These are phyloP conservation scores for Suillus cothurnatus DNA, from an alignment of 768 basidiomycete species.

Conservation along the genomic window DNA sequence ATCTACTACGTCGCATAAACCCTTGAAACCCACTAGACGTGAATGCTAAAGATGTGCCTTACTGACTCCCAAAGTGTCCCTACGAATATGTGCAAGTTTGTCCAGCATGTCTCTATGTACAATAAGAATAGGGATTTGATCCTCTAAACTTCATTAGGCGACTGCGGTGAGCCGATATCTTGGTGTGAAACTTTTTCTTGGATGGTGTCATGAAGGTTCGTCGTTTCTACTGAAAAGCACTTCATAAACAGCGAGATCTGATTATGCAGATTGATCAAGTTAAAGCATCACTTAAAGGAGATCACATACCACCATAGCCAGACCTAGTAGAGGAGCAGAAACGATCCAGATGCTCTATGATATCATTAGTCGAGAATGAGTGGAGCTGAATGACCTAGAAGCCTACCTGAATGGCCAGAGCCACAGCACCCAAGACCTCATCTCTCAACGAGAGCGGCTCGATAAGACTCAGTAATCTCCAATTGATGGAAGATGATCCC, in stretches of 20 bases:
- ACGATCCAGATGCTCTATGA: slow-evolving; percentile 71
- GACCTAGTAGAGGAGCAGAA: slow-evolving; percentile 67
- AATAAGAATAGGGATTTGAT: slow-evolving; percentile 18
- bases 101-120: slow-evolving; percentile 13
- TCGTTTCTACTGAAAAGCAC: slow-evolving; percentile 26
- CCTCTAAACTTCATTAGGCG: slow-evolving; percentile 21
- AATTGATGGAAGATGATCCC: slow-evolving; percentile 52
- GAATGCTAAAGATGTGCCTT: not conserved
- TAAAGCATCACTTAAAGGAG: not conserved
- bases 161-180: slow-evolving; percentile 10
- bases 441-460: slow-evolving; percentile 46
- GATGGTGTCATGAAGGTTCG: slow-evolving; percentile 13
- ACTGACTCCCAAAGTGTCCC: not conserved
- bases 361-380: slow-evolving; percentile 17
- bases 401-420: slow-evolving; percentile 64
- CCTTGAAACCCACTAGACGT: not conserved
- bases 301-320: slow-evolving; percentile 59
- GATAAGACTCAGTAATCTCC: slow-evolving; percentile 50
- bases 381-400: slow-evolving; percentile 11
- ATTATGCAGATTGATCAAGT: slow-evolving; percentile 4
- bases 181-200: slow-evolving; percentile 23
- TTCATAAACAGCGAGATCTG: slow-evolving; percentile 35
- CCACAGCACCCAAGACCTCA: slow-evolving; percentile 53
- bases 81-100: too few species aligned
- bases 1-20: not conserved